Percentiles rank a stretch among this genome's conserved stretches.
phyloP scores from a whole-genome alignment of 225 moss, liverwort and hornwort genomes.

The Physcomitrium patens region DNA sequence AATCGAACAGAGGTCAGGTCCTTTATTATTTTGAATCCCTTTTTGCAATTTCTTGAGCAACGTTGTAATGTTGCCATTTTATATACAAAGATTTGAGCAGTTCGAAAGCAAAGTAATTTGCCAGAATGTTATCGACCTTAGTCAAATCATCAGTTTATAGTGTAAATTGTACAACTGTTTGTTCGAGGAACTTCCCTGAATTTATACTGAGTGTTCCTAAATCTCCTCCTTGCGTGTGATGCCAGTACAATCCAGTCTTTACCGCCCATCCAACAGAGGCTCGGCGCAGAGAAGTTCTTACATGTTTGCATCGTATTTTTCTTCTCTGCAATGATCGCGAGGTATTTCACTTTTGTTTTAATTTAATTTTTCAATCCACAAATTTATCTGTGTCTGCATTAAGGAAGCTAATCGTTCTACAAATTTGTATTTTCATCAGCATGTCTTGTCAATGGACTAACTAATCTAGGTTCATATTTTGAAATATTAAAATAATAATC shows the following conservation, averaged over 20 bases:
- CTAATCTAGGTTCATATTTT: background rate
- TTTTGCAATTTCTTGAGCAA: conserved; percentile 12
- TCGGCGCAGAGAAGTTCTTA: conserved; percentile 93
- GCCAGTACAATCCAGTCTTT: conserved; percentile 97
- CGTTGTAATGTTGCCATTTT: background rate
- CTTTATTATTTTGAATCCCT: conserved; percentile 10
- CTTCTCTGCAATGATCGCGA: conserved; percentile 86
- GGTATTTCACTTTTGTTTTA: conserved; percentile 42
- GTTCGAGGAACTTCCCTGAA: conserved; percentile 1
- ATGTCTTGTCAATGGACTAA: background rate
- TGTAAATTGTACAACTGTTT: conserved; percentile 6
- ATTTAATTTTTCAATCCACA: background rate
- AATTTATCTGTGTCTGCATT: background rate
- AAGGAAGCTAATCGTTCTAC: background rate
- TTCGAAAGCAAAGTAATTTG: conserved; percentile 2
- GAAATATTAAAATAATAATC: too few relatives aligned
- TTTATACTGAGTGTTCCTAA: conserved; percentile 20
- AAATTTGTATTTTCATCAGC: conserved; percentile 11
- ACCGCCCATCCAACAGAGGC: conserved; percentile 99
- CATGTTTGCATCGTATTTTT: conserved; percentile 87
- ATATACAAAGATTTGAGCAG: conserved; percentile 3
- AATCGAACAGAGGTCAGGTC: conserved; percentile 75
- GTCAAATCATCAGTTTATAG: background rate
- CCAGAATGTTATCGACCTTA: background rate
- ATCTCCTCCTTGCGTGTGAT: conserved; percentile 33